A percentile compares a stretch with the other conserved stretches of the same genome.
These are phyloP conservation scores for Senna tora DNA, from an alignment of 306 rosid species.

Conservation along the genomic window DNA sequence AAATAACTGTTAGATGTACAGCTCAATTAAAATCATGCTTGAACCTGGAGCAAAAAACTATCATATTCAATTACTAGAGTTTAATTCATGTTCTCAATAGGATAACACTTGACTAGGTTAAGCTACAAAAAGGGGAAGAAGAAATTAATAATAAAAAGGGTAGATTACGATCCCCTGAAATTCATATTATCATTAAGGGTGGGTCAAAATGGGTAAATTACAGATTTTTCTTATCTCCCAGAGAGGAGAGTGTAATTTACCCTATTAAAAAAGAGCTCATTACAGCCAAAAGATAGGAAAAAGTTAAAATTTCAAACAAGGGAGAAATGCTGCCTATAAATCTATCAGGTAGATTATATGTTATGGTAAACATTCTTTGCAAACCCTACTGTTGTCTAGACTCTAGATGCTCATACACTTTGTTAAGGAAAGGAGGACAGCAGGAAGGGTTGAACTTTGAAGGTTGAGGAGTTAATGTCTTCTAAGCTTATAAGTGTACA, in stretches of 20 bases:
- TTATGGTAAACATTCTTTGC: background rate
- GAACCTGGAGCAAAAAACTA: background rate
- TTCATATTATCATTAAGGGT: no score
- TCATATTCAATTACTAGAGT: conserved; percentile 20
- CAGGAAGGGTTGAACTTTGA: background rate
- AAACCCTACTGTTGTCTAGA: background rate
- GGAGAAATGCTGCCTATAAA: background rate
- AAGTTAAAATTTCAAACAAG: background rate
- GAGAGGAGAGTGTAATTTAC: no score
- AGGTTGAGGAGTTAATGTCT: background rate
- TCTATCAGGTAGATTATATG: background rate
- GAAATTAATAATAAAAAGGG: background rate
- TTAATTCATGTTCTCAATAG: conserved; percentile 10
- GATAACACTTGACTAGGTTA: conserved; percentile 6
- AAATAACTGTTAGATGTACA: conserved; percentile 40
- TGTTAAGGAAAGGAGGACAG: background rate
- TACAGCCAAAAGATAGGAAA: conserved; percentile 12
- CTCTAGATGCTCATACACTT: conserved; percentile 3
- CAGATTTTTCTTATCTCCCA: no score
- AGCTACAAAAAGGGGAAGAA: conserved; percentile 19
- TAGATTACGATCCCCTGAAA: no score
- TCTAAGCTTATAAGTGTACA: background rate
- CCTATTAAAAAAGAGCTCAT: background rate
- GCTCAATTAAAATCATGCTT: conserved; percentile 25
- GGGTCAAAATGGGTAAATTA: no score